Evolutionary conservation across 208 protist genomes (phyloP), one percentile per base, ranked within the genome.

Genomic region (Phytomonas sp.): DNA sequence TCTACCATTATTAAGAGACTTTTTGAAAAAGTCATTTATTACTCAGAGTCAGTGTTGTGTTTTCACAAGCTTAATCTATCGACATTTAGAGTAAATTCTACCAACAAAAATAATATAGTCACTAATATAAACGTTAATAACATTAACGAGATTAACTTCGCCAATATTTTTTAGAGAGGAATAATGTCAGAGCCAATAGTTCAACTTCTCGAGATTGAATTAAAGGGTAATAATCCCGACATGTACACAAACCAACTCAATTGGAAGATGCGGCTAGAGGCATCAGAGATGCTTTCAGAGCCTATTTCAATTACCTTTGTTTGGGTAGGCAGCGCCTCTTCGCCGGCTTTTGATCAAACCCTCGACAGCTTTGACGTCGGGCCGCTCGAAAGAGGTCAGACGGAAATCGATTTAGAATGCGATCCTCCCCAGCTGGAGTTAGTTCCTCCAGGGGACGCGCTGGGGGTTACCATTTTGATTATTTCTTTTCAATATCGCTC

Each of bases 281-380:
- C 88, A 11, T 62, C 79, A 26, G 71, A 86, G 63, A 70, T 70
- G 33, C 66, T 97, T 36, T 65, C 77, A 23, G 83, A 92, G 16
- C 95, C 99, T 37, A 84, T 99, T 10, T 95, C 98, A 60, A 97
- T 98, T 71, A 97, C 97, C 40, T 88, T 99, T 45, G 86, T 98
- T 19, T 99, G 98, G 92, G 97, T 99, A 33, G 98, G 98, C 29
- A 98, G 94, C 60, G 90, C 97, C 5, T 93, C 94, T 19, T 91
- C 75, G 23, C 86, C 93, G n/a, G 80, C 92, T 37, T 94, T 93
- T 72, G 98, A 99, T 80, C 97, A 99, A 80, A 85, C 85, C 26
- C 89, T 99, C 6, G 98, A 99, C 68, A 90, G 87, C 61, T 96
- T 99, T 60, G 87, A 98, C 31, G 95, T 99, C 10, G 98, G 97